Evolutionary conservation across 2,329 filamentous ascomycete species (phyloP), one percentile per base, ranked within the genome.

Genomic region (Neobulgaria alba): DNA sequence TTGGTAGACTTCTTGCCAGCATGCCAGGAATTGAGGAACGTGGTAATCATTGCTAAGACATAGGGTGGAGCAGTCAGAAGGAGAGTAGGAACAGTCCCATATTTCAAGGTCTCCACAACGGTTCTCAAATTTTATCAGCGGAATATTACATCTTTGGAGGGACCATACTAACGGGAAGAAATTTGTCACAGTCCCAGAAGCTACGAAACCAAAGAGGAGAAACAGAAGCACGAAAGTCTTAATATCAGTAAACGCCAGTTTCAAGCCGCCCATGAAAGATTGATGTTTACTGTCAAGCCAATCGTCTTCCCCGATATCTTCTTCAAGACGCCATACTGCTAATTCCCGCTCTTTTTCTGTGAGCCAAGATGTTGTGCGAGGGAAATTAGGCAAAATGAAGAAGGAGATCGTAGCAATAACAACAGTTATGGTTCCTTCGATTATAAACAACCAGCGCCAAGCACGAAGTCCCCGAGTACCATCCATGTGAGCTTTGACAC

Each of bases 361-460:
- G 18, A 79, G 60, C 74, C 74, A 79, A 15, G 52, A 51, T 0
- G 73, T 77, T 7, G 72, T 77, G 30, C 70, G 67, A 2, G 82
- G 82, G 48, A 83, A 82, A 55, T 85, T 75, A 0, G 81, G 81
- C 10, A 87, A 64, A 20, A 85, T 61, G 50, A 75, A 77, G 55
- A 69, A 71, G 2, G 77, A 68, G 1, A 58, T 51, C 4, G 76
- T 56, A 10, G 81, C 79, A 19, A 85, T 67, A 4, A 63, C 64
- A 17, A 85, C 63, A 1, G 81, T 85, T 43, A 81, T 68, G 12
- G 69, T 66, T 17, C 82, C 82, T 58, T 86, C 81, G 29, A 85
- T 77, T 39, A 86, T 77, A 61, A 84, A 84, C 0, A 83, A 63
- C 73, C 73, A 80, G 10, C 77, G 66, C 80, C 72, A 86, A 3